Conservation (phyloP, 2,329 filamentous ascomycete genomes). For the Coniochaeta sp. region DNA sequence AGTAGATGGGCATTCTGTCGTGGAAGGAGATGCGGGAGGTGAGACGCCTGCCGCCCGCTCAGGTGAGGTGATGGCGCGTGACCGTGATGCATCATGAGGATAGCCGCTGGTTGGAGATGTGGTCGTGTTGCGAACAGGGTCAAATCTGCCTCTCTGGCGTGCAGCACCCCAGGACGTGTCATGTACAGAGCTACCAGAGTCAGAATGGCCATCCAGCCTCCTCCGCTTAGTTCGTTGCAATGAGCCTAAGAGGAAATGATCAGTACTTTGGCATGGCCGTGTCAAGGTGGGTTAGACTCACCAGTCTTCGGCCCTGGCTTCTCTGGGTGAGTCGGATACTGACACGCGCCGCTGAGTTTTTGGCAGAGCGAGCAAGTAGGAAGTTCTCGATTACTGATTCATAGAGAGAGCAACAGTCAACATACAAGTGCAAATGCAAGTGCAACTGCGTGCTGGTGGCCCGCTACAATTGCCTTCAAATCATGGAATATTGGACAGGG, state of each 20-base stretch:
- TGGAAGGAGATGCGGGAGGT: background rate
- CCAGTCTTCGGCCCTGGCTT: slow-evolving; percentile 23
- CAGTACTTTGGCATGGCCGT: background rate
- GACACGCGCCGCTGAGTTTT: slow-evolving; percentile 12
- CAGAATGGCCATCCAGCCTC: background rate
- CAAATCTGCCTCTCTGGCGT: background rate
- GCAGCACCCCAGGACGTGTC: background rate
- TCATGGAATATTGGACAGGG: too few species aligned
- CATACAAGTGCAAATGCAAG: background rate
- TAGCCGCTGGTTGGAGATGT: background rate
- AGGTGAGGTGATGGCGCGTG: background rate
- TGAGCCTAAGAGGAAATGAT: background rate
- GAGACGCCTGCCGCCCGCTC: background rate
- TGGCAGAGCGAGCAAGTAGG: slow-evolving; percentile 15
- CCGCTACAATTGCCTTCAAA: too few species aligned
- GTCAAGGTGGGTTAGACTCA: background rate
- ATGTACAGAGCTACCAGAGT: background rate
- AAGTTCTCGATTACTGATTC: slow-evolving; percentile 12
- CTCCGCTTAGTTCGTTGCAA: slow-evolving; percentile 6
- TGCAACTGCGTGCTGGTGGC: too few species aligned
- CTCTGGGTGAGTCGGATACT: slow-evolving; percentile 16
- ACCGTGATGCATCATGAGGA: background rate
- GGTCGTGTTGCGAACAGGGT: background rate
- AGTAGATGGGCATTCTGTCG: background rate
- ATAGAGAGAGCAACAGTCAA: background rate